Evolutionary conservation across 2,329 filamentous ascomycete species (phyloP), one percentile per base, ranked within the genome.

Genomic region (Sporothrix dimorphospora): DNA sequence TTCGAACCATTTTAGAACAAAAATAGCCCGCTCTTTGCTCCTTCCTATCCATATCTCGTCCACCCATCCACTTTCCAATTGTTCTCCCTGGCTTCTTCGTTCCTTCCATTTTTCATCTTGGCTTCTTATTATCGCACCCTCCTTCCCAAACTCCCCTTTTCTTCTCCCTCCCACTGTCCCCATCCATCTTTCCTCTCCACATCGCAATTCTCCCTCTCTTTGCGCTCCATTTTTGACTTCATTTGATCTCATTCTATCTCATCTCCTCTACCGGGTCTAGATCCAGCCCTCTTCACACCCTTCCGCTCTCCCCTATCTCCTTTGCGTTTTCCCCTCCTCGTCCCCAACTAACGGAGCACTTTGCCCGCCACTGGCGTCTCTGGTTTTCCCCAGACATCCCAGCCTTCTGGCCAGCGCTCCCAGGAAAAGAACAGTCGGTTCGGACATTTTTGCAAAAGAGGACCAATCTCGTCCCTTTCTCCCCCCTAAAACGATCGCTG

Each of bases 401-500:
- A 55, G 6, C 40, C 40, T 59, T 49, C 40, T 47, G 24, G 51
- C 40, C 45, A 69, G 9, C 45, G 27, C 19, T 49, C 40, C 47
- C 34, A 69, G 24, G 38, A 57, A 69, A 61, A 24, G 8, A 67
- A 21, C 14, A 38, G 30, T 63, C 38, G 38, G 34, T 53, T 72
- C 63, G 71, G 65, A 30, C 71, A 72, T 68, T 72, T 72, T 71
- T 49, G 63, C 14, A 30, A 49, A 49, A 14, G 19, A 49, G 42
- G 21, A 12, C 42, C 70, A 71, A 67, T 71, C 61, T 65, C 61
- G 49, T 67, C 40, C 30, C 14, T 24, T 49, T 12, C 45, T 14
- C 24, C 38, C 71, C 70, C 71, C 61, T 53, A 73, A 53, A 68
- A 16, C 51, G 71, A 72, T 72, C 61, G 68, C 59, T 63, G 51